Percentiles rank a stretch among this genome's conserved stretches.
Evolutionary conservation across 345 rosid species (phyloP).

Genomic region (Euphorbia pulcherrima): DNA sequence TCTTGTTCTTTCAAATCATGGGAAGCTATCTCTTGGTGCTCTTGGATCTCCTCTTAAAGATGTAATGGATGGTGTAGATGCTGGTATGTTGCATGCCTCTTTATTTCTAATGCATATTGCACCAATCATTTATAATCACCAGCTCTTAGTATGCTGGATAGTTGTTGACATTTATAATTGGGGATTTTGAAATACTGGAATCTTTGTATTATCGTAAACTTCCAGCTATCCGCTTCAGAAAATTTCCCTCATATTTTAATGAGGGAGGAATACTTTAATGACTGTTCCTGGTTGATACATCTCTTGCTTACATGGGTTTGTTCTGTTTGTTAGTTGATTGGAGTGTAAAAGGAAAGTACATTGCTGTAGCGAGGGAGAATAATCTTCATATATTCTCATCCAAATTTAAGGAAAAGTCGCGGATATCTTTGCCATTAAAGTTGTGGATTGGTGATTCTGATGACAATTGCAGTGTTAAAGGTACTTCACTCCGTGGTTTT

Average conservation of each 20-base stretch:
- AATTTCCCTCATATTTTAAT: not conserved
- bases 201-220: not conserved
- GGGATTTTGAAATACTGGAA: not conserved
- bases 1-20: slow-evolving; percentile 54
- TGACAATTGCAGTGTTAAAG: slow-evolving; percentile 48
- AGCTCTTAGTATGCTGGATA: not conserved
- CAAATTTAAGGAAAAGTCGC: slow-evolving; percentile 51
- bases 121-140: not conserved
- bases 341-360: slow-evolving; percentile 62
- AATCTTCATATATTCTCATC: slow-evolving; percentile 59
- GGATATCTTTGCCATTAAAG: slow-evolving; percentile 50
- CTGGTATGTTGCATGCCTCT: slow-evolving; percentile 40
- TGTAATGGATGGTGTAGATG: slow-evolving; percentile 71
- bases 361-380: slow-evolving; percentile 62
- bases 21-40: slow-evolving; percentile 59
- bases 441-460: slow-evolving; percentile 51
- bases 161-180: not conserved
- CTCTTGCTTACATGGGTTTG: slow-evolving; percentile 12
- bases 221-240: not conserved
- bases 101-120: not conserved
- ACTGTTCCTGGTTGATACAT: not conserved
- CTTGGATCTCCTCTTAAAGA: slow-evolving; percentile 38
- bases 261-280: not conserved
- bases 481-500: slow-evolving; percentile 30
- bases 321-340: slow-evolving; percentile 49